These are phyloP conservation scores for Schoenoplectus tabernaemontani DNA, from an alignment of 202 grass and related monocot species.

Conservation along the genomic window DNA sequence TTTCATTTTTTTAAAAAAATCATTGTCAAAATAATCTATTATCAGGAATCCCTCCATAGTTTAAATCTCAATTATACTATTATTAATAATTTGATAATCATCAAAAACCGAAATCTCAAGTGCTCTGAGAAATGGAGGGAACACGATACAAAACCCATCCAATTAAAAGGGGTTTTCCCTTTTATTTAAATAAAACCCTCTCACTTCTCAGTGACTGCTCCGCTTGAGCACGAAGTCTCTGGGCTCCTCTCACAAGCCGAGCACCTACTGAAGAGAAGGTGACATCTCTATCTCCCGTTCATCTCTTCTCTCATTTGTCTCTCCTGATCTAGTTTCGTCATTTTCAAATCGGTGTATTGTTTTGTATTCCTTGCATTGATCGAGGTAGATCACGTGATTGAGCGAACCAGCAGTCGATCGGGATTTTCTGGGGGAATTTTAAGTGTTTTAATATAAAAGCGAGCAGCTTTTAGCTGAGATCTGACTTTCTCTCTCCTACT, in stretches of 20 bases:
- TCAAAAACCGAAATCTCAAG: background rate
- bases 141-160: background rate
- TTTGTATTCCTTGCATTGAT: background rate
- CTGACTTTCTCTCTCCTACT: background rate
- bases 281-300: background rate
- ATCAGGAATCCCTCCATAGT: no score
- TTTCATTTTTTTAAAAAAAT: no score
- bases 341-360: background rate
- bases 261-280: background rate
- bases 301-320: background rate
- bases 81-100: no score
- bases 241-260: background rate
- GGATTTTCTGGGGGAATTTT: background rate
- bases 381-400: background rate
- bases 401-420: background rate
- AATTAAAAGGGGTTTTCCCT: background rate
- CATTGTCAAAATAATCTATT: no score
- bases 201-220: background rate
- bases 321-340: background rate
- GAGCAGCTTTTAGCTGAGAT: slow-evolving; percentile 18
- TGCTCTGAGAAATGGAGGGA: background rate
- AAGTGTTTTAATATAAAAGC: background rate
- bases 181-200: slow-evolving; percentile 4
- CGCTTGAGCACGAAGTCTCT: background rate
- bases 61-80: no score